Base-by-base conservation (phyloP, 768 basidiomycete species). In the Ramaria sp. region DNA sequence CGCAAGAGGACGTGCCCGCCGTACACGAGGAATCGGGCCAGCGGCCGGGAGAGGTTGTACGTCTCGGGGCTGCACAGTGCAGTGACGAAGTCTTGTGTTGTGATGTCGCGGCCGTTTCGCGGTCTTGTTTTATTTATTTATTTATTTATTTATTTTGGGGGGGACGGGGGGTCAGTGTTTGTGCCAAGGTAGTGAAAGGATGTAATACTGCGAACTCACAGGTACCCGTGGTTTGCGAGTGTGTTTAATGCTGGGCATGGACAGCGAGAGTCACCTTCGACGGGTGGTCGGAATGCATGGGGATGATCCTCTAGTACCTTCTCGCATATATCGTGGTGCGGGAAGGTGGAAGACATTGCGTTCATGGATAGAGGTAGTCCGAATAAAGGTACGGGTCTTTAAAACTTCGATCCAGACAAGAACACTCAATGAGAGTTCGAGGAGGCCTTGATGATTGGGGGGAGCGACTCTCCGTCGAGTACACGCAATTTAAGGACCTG, bases 211-310 rank as follows among this genome's bases (percentile, higher is more conserved):
- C n/a, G n/a, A 1, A 72, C 83, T 63, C 61, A 87, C 85, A 88
- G 67, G 52, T 80, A 87, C 1, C 83, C 82, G 51, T 88, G 83
- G 61, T 88, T 88, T 0, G 86, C 85, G 58, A 88, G 73, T 0
- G 81, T 72, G 57, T 88, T 88, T 32, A 88, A 65, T 0, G 83
- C 86, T 0, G 86, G 86, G 60, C 85, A 88, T 12, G 81, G 79
- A 10, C 42, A 20, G 15, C 52, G 52, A 10, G 27, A 18, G 27
- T 54, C 41, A 1, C 3, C 18, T 25, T 18, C 52, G 9, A 13
- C 38, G 3, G 52, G 52, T 8, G 25, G 22, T 24, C 43, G 52
- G 34, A 30, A 54, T 3, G 25, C 22, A 24, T 54, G 42, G 1
- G 52, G 42, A 25, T 47, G 13, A 6, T 22, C 18, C 27, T 20